Conservation (phyloP, 148 eudicot species). For the Camellia lanceoleosa region DNA sequence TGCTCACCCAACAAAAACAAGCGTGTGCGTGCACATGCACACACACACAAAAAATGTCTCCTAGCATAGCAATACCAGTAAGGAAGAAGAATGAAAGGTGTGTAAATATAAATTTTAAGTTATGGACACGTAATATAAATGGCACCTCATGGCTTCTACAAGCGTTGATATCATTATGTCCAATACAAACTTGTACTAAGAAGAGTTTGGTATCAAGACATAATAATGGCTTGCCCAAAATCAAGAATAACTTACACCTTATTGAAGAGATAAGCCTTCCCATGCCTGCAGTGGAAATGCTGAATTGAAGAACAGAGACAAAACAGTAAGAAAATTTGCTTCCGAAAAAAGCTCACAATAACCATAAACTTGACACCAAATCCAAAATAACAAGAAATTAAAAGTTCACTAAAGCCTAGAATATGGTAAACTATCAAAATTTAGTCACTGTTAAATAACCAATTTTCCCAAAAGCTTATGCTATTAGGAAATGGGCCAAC, state of each 20-base stretch:
- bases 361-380: slow-evolving; percentile 3
- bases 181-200: neutral
- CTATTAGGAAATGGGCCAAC: too few species aligned
- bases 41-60: neutral
- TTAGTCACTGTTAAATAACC: neutral
- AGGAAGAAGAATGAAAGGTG: neutral
- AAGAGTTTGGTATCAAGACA: neutral
- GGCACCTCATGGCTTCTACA: slow-evolving; percentile 12
- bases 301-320: slow-evolving; percentile 50
- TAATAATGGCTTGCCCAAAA: slow-evolving; percentile 14
- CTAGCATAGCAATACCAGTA: neutral
- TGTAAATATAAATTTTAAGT: neutral
- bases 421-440: neutral
- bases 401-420: neutral
- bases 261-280: slow-evolving; percentile 93
- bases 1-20: too few species aligned
- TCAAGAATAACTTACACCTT: slow-evolving; percentile 76
- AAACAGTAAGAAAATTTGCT: slow-evolving; percentile 31
- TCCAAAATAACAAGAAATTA: neutral
- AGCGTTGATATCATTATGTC: neutral
- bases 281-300: slow-evolving; percentile 84
- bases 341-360: neutral
- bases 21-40: neutral
- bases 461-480: too few species aligned
- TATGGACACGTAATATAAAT: neutral